Evolutionary conservation across 1,139 yeast genomes (phyloP).

Genomic region (Lodderomyces parapsilosis): DNA sequence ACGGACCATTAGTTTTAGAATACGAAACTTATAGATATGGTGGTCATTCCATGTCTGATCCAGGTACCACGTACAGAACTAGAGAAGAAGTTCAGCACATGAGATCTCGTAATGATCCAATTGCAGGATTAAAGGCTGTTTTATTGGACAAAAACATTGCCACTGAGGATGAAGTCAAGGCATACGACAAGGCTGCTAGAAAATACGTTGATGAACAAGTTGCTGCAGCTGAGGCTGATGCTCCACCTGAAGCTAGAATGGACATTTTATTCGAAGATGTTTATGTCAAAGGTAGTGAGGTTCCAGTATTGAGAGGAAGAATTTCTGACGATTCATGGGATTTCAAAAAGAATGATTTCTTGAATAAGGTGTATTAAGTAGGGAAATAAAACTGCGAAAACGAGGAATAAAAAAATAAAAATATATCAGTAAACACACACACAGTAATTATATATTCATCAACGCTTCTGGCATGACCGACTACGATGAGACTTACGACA

Average conservation of each 20-base stretch:
- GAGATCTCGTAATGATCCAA: constrained; percentile 98
- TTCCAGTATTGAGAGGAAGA: constrained; percentile 94
- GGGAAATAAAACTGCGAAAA: neutral
- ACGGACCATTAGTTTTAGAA: constrained; percentile 94
- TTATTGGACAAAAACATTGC: constrained; percentile 82
- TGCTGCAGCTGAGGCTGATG: constrained; percentile 88
- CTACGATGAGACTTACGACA: constrained; percentile 16
- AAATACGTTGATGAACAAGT: constrained; percentile 92
- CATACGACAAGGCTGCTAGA: constrained; percentile 95
- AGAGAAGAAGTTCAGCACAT: constrained; percentile 99
- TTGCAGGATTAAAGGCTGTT: constrained; percentile 90
- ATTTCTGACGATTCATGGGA: constrained; percentile 92
- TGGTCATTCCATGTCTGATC: constrained; percentile 99
- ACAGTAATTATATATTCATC: too few relatives aligned
- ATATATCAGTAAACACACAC: too few relatives aligned
- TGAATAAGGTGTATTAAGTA: constrained; percentile 47
- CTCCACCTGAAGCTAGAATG: constrained; percentile 95
- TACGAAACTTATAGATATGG: constrained; percentile 99
- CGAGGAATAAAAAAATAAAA: constrained; percentile 5
- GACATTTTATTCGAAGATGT: constrained; percentile 95
- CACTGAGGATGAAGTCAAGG: constrained; percentile 89
- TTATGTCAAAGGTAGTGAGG: constrained; percentile 91
- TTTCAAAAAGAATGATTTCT: constrained; percentile 71
- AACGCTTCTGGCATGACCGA: neutral
- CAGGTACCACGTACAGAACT: constrained; percentile 99